Base-by-base conservation (phyloP, 148 eudicot genomes). In the Vaccinium corymbosum region DNA sequence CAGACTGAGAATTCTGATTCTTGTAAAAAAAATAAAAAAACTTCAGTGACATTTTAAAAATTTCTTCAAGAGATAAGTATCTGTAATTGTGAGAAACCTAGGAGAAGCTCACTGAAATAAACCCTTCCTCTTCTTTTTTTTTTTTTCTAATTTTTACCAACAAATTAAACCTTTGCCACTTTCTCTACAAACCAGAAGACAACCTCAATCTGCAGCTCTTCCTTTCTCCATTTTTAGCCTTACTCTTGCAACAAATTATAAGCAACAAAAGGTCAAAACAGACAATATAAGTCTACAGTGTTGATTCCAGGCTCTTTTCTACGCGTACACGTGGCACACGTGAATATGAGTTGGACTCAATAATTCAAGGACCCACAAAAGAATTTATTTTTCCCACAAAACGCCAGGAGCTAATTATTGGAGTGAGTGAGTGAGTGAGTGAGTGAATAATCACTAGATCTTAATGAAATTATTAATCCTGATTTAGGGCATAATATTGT, bases 301-400 rank as follows among this genome's bases (percentile, higher is more conserved):
- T 52, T 51, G 16, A 2, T 52, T 14, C 59, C 77, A 68, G 25
- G 62, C 14, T 68, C 50, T 81, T 82, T 52, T 71, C 84, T 29
- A 6, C 10, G 70, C 79, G 84, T 82, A 73, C 52, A 82, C 84
- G 84, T 82, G 84, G 78, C 84, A 29, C 78, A 82, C 84, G 84
- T 82, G 79, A 82, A 52, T n/a, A 38, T 82, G 68, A 12, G 84
- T 55, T 82, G 84, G 84, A 55, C 15, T 9, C 84, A 74, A 72
- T 73, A 53, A 73, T 53, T 73, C n/a, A 73, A 38, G 17, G 84
- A 12, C 70, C 84, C 84, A 73, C 79, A 68, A 62, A 29, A 11
- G 51, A 11, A 56, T 12, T 49, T 80, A 35, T 27, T 80, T 80
- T 12, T 7, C 25, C 55, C 55, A 13, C 74, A 38, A 42, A 20